Conservation (phyloP, 176 grass and related monocot species). For the Hsuehochloa calcarea region DNA sequence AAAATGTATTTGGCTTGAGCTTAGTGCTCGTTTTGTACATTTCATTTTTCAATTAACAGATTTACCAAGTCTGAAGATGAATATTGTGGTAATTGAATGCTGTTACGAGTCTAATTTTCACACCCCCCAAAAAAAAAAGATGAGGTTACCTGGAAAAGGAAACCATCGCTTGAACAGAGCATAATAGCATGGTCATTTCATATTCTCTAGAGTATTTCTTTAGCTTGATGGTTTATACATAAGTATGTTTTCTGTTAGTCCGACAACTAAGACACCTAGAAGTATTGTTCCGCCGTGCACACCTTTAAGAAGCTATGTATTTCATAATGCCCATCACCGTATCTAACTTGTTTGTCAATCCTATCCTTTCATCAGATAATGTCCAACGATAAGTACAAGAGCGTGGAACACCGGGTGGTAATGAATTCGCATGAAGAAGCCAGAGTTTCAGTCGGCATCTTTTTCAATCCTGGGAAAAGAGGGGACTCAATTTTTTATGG, state of each 20-base stretch:
- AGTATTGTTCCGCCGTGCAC: not conserved
- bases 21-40: not conserved
- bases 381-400: constrained; percentile 71
- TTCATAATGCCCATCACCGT: not conserved
- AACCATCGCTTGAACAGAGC: not conserved
- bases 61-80: not conserved
- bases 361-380: constrained; percentile 52
- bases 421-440: constrained; percentile 49
- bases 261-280: not conserved
- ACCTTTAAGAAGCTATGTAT: not conserved
- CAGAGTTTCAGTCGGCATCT: constrained; percentile 66
- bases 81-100: not conserved
- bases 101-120: not conserved
- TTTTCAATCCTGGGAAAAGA: constrained; percentile 64
- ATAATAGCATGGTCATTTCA: not conserved
- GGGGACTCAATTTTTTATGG: constrained; percentile 60
- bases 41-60: not conserved
- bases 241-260: not conserved
- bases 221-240: not conserved
- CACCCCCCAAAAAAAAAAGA: not conserved
- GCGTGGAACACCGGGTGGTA: constrained; percentile 73
- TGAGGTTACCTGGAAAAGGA: not conserved
- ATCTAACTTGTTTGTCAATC: not conserved
- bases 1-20: not conserved
- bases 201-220: not conserved